Base-by-base conservation (phyloP, 2,329 filamentous ascomycete species). In the Colletotrichum simmondsii region DNA sequence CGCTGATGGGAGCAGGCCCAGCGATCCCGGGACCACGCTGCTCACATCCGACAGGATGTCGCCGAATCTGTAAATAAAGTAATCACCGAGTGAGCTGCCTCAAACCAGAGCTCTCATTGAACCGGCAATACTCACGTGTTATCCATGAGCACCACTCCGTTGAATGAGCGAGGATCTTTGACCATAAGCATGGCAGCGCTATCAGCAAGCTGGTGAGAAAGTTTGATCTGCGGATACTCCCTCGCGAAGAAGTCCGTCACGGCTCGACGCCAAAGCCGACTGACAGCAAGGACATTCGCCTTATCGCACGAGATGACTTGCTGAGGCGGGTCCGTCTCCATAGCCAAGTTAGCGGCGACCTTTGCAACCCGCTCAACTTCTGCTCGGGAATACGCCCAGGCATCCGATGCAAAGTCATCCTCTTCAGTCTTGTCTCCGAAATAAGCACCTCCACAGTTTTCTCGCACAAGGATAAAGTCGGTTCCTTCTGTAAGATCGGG, bases 391-490 rank as follows among this genome's bases (percentile, higher is more conserved):
- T 89, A 89, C 8, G 83, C 77, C 85, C 86, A 88, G 3, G 85
- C 80, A 76, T 88, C 87, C 7, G 83, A 86, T 0, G 83, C 87
- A 12, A 81, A 77, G 37, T 85, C 84, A 2, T 78, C 74, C 26
- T 82, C 77, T 75, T 88, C 86, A 6, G 81, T 78, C 75, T 88
- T 88, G 16, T 82, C 76, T 10, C 87, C 87, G 77, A 86, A 87
- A 75, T 87, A 88, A 1, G 85, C 85, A 11, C 87, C 87, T 7
- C 86, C 85, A 72, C 85, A 87, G 74, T 87, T 87, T 77, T 88
- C 87, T 19, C 86, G 79, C 16, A 88, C 82, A 3, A 88, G 81
- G 72, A 87, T 83, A 75, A 88, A 87, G 69, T 87, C 83, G 22
- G 85, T 85, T 5, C 84, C 86, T 3, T 46, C 19, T n/a, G 42